Conservation (phyloP, 1,139 yeast species). For the Yamadazyma mexicana region DNA sequence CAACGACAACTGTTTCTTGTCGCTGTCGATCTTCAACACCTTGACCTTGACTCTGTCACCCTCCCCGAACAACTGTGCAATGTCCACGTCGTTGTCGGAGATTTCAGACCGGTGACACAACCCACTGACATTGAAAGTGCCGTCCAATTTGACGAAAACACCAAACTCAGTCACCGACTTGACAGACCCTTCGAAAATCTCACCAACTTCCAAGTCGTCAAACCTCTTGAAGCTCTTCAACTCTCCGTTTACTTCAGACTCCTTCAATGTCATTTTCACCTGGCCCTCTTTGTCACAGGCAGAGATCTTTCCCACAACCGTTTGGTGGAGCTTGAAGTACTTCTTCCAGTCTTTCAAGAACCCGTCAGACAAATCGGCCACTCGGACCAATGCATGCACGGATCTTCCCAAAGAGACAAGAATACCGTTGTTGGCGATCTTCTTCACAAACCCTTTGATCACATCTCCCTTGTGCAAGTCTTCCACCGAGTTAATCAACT, state of each 20-base stretch:
- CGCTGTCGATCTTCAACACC: conserved; percentile 60
- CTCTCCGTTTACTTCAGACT: conserved; percentile 75
- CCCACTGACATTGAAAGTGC: conserved; percentile 75
- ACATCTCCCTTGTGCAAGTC: conserved; percentile 71
- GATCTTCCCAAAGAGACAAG: conserved; percentile 75
- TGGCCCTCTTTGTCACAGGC: conserved; percentile 63
- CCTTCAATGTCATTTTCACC: conserved; percentile 77
- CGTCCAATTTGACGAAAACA: conserved; percentile 80
- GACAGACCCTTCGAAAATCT: conserved; percentile 75
- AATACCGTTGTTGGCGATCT: conserved; percentile 74
- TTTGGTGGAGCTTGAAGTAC: conserved; percentile 66
- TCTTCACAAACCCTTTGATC: conserved; percentile 77
- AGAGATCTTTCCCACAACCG: conserved; percentile 73
- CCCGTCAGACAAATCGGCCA: conserved; percentile 78
- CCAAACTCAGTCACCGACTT: conserved; percentile 85
- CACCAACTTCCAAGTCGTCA: conserved; percentile 68
- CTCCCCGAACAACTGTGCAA: conserved; percentile 67
- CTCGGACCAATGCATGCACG: conserved; percentile 77
- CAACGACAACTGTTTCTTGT: conserved; percentile 73
- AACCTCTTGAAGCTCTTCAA: conserved; percentile 55
- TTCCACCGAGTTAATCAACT: conserved; percentile 44
- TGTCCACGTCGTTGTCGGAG: conserved; percentile 60
- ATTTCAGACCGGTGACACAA: conserved; percentile 86
- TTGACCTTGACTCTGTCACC: conserved; percentile 91
- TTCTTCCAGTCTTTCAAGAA: conserved; percentile 87